Evolutionary conservation across 164 flowering plant species (phyloP).

Genomic region (Stephania japonica): DNA sequence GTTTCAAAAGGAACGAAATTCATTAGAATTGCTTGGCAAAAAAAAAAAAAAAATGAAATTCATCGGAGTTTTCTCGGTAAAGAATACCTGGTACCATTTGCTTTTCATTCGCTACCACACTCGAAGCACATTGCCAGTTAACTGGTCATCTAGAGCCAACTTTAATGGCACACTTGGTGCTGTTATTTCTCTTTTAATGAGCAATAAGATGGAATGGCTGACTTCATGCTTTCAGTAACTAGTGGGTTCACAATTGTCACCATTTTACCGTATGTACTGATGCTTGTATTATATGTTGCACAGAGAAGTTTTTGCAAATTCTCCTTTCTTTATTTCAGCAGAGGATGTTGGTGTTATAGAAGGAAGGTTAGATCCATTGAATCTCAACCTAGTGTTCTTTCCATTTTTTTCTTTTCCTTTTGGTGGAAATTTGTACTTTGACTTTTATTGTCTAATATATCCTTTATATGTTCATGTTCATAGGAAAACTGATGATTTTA

Average conservation of each 20-base stretch:
- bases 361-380: constrained; percentile 36
- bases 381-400: neutral
- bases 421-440: neutral
- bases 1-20: too few species aligned
- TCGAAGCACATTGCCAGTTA: too few species aligned
- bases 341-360: constrained; percentile 64
- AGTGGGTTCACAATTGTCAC: neutral
- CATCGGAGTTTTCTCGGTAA: too few species aligned
- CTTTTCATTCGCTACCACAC: too few species aligned
- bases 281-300: neutral
- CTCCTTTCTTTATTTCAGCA: constrained; percentile 93
- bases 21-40: too few species aligned
- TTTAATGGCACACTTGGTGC: neutral
- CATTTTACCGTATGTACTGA: neutral
- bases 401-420: neutral
- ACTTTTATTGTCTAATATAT: neutral
- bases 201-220: neutral
- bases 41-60: too few species aligned
- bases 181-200: neutral
- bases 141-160: too few species aligned
- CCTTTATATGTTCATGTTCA: constrained; percentile 8
- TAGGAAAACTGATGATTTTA: constrained; percentile 70
- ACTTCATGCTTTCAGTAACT: neutral
- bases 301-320: constrained; percentile 85
- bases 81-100: too few species aligned